Evolutionary conservation across 139 green algal genomes (phyloP).

Genomic region (Auxenochlorella pyrenoidosa): DNA sequence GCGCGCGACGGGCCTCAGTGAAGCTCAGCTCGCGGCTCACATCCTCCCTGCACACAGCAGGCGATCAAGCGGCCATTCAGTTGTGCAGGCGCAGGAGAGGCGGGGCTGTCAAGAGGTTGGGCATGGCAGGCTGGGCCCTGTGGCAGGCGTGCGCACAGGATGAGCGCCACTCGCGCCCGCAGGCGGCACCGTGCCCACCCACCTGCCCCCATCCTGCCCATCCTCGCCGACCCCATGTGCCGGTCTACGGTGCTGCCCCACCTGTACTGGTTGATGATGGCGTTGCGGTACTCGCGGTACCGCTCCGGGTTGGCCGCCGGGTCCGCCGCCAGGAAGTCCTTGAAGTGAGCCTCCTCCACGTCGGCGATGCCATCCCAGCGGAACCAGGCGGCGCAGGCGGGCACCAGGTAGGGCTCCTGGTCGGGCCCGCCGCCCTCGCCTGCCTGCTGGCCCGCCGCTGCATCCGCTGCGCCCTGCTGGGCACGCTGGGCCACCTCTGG

Average conservation of each 20-base stretch:
- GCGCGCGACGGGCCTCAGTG: slow-evolving; percentile 50
- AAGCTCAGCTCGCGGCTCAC: slow-evolving; percentile 69
- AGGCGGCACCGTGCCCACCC: too few species aligned
- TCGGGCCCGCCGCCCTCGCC: slow-evolving; percentile 10
- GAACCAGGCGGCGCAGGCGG: slow-evolving; percentile 81
- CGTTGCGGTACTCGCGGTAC: slow-evolving; percentile 77
- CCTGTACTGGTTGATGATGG: slow-evolving; percentile 79
- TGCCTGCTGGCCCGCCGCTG: neutral
- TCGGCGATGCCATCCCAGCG: slow-evolving; percentile 59
- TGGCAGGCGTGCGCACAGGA: too few species aligned
- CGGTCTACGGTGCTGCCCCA: neutral
- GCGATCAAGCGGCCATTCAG: too few species aligned
- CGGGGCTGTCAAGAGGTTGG: neutral
- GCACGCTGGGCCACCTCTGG: neutral
- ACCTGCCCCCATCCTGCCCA: too few species aligned
- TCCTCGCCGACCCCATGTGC: neutral
- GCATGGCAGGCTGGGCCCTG: neutral
- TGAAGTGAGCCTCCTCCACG: slow-evolving; percentile 25
- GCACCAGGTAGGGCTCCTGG: slow-evolving; percentile 64
- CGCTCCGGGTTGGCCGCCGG: slow-evolving; percentile 25
- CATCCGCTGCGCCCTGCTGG: slow-evolving; percentile 1
- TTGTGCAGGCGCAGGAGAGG: neutral
- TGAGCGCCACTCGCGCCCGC: too few species aligned
- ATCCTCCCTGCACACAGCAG: slow-evolving; percentile 50
- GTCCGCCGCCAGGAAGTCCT: slow-evolving; percentile 1